Conservation (phyloP, 495 filamentous ascomycete genomes). For the Aspergillus diversus region DNA sequence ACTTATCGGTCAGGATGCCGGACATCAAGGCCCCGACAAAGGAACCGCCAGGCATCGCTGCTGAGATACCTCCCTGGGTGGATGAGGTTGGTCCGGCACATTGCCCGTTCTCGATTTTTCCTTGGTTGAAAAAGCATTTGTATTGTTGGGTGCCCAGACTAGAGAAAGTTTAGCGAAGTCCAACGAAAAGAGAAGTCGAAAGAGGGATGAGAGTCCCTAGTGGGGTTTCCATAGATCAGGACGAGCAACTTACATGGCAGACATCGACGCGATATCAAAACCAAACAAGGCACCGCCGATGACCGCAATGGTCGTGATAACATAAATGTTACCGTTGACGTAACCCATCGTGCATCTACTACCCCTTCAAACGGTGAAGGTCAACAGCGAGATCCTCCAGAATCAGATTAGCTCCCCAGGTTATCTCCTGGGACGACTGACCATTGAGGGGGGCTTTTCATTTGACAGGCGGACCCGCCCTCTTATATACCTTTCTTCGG, state of each 20-base stretch:
- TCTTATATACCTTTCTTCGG: too few relatives aligned
- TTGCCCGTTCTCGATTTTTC: conserved; percentile 25
- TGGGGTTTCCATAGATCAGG: conserved; percentile 68
- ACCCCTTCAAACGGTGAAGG: too few relatives aligned
- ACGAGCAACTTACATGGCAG: conserved; percentile 65
- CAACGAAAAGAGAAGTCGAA: too few relatives aligned
- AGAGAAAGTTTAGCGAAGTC: too few relatives aligned
- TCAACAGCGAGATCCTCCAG: too few relatives aligned
- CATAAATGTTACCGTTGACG: conserved; percentile 66
- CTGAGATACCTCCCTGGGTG: conserved; percentile 64
- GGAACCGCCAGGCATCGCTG: conserved; percentile 75
- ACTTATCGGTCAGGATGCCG: conserved; percentile 65
- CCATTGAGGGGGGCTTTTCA: too few relatives aligned
- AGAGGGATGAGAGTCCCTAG: conserved; percentile 32
- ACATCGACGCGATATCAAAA: conserved; percentile 82
- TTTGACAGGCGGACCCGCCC: too few relatives aligned
- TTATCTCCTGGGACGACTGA: too few relatives aligned
- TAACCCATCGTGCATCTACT: too few relatives aligned
- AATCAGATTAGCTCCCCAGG: too few relatives aligned
- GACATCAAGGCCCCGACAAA: conserved; percentile 72
- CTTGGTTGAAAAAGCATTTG: too few relatives aligned
- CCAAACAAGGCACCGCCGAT: conserved; percentile 81
- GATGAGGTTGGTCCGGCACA: conserved; percentile 53
- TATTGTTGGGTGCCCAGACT: too few relatives aligned
- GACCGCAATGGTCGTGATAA: conserved; percentile 75